Base-by-base conservation (phyloP, 108 stramenopile species). In the Fragilariopsis cylindrus region DNA sequence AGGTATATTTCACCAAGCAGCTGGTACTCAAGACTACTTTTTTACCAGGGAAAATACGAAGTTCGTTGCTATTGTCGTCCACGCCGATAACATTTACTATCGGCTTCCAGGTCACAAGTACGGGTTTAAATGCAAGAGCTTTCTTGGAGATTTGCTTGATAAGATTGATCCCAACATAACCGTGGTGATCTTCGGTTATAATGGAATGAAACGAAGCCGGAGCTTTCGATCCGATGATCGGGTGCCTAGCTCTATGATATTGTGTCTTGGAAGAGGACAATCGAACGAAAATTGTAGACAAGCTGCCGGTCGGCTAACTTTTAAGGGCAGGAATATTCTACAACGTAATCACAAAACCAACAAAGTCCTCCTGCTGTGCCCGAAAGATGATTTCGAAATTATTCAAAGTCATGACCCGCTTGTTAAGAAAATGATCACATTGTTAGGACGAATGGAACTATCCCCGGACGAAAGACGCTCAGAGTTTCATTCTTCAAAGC, bases 261-360 rank as follows among this genome's bases (percentile, higher is more conserved):
- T 80, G 68, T 13, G 15, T 12, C 41, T 83, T 39, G 79, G 79
- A 4, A 63, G 52, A 9, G 79, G 77, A 16, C 76, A 83, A 15
- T 58, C 76, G 15, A 44, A 50, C n/a, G 58, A 64, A 21, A 83
- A 56, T 11, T 48, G 62, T 53, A 43, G 76, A 19, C 82, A 83
- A 47, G 72, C 82, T 67, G 43, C 65, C 8, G 82, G 82, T 4
- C 55, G 82, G 48, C 79, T 76, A 18, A 83, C 82, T 44, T 80
- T 80, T 49, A 83, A 80, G 57, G 79, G 82, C 5, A 12, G 18
- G 6, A 18, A 68, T 3, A 16, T 53, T 4, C 30, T 68, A 7
- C 43, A 63, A 15, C 5, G 43, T 4, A 63, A 63, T 13, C 62
- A 44, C 6, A 45, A 41, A 4, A 63, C 43, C 43, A 15, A 43